phyloP scores from a whole-genome alignment of 192 early-diverging fungal species.

The Piromyces finnis region DNA sequence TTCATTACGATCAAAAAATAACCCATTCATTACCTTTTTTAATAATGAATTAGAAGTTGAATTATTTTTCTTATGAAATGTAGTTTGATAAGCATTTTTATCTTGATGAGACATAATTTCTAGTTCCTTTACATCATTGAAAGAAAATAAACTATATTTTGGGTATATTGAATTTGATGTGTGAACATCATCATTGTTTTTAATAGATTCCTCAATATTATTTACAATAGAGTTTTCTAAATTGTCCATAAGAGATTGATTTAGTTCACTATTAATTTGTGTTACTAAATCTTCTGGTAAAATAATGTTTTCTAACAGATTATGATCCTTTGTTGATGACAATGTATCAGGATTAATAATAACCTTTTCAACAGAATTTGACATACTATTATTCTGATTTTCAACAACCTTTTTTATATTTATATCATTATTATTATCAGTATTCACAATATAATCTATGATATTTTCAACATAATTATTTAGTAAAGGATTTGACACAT shows the following conservation, averaged over 20 bases:
- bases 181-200: background rate
- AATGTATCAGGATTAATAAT: background rate
- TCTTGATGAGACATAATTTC: too few relatives aligned
- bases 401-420: background rate
- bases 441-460: too few relatives aligned
- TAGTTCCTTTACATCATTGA: too few relatives aligned
- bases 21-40: background rate
- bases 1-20: background rate
- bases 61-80: too few relatives aligned
- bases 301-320: background rate
- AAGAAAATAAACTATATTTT: background rate
- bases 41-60: background rate
- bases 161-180: background rate
- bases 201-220: background rate
- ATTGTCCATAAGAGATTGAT: background rate
- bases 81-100: too few relatives aligned
- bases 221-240: background rate
- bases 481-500: too few relatives aligned
- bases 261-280: background rate
- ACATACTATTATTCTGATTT: background rate
- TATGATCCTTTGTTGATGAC: background rate
- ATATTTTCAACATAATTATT: too few relatives aligned
- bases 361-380: background rate
- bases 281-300: background rate
- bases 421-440: too few relatives aligned